phyloP scores from a whole-genome alignment of 495 filamentous ascomycete genomes.

The Parathielavia hyrcaniae region DNA sequence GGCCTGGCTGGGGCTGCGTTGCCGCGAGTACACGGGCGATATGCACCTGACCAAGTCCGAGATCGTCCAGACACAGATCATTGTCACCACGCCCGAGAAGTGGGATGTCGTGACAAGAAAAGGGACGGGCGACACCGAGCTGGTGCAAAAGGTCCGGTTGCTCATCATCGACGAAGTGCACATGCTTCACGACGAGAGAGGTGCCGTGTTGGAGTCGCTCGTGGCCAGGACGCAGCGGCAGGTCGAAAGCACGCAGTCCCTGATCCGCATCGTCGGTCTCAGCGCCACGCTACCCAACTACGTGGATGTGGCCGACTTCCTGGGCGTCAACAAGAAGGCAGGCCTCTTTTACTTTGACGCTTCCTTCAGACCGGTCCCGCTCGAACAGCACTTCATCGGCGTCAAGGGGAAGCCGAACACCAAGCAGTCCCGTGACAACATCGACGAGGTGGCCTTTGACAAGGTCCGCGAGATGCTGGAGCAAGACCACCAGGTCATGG shows the following conservation, averaged over 20 bases:
- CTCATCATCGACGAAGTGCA: conserved; percentile 99
- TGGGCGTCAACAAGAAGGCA: conserved; percentile 89
- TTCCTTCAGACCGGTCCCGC: conserved; percentile 90
- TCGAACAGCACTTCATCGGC: conserved; percentile 96
- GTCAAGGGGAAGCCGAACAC: conserved; percentile 84
- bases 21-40: conserved; percentile 90
- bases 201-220: conserved; percentile 89
- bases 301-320: conserved; percentile 89
- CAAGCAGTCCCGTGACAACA: conserved; percentile 73
- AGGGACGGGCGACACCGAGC: conserved; percentile 91
- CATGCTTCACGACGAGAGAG: conserved; percentile 97
- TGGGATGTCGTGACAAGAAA: conserved; percentile 98
- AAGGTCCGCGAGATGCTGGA: conserved; percentile 94
- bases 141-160: conserved; percentile 93
- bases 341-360: conserved; percentile 96
- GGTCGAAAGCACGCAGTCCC: conserved; percentile 93
- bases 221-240: conserved; percentile 92
- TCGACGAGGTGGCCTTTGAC: conserved; percentile 79
- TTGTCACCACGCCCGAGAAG: conserved; percentile 98
- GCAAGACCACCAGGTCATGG: conserved; percentile 90
- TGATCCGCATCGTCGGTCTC: conserved; percentile 92
- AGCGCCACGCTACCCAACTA: conserved; percentile 96
- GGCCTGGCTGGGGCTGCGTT: conserved; percentile 82
- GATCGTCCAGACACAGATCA: conserved; percentile 91
- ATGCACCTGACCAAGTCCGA: conserved; percentile 98